phyloP scores from a whole-genome alignment of 2,329 filamentous ascomycete species.

The Verticillium longisporum region DNA sequence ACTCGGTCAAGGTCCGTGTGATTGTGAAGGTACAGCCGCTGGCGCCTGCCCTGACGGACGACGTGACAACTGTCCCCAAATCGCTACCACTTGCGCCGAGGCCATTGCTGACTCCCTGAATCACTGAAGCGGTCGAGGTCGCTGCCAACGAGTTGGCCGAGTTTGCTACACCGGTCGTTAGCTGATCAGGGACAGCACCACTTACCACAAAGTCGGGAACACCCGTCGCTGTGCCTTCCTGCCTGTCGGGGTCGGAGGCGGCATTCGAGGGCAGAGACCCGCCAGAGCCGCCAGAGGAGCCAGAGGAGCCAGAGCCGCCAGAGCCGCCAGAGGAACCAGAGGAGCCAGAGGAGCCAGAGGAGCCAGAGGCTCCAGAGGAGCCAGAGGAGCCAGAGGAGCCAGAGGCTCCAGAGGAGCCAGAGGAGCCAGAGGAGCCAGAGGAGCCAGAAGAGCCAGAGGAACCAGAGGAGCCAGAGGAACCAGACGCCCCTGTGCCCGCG shows the following conservation, averaged over 20 bases:
- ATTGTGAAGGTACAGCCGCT: slow-evolving; percentile 9
- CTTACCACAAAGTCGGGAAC: neutral
- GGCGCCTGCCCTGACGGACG: slow-evolving; percentile 3
- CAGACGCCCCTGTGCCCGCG: neutral
- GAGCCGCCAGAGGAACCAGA: no score
- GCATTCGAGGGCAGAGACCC: neutral
- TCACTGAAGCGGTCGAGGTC: neutral
- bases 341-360: no score
- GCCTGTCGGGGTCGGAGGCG: neutral
- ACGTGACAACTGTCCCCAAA: slow-evolving; percentile 6
- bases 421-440: no score
- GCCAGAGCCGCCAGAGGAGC: no score
- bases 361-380: no score
- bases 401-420: no score
- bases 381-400: no score
- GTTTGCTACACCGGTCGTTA: neutral
- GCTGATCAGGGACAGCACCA: neutral
- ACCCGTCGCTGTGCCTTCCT: neutral
- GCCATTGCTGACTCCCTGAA: neutral
- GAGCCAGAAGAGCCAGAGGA: no score
- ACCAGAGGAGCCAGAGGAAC: neutral
- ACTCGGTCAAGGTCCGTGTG: slow-evolving; percentile 10
- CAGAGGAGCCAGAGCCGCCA: no score
- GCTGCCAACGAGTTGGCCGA: neutral
- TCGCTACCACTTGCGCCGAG: neutral